A percentile compares a stretch with the other conserved stretches of the same genome.
phyloP scores from a whole-genome alignment of 2,329 filamentous ascomycete genomes.

The Dactylellina haptotyla region DNA sequence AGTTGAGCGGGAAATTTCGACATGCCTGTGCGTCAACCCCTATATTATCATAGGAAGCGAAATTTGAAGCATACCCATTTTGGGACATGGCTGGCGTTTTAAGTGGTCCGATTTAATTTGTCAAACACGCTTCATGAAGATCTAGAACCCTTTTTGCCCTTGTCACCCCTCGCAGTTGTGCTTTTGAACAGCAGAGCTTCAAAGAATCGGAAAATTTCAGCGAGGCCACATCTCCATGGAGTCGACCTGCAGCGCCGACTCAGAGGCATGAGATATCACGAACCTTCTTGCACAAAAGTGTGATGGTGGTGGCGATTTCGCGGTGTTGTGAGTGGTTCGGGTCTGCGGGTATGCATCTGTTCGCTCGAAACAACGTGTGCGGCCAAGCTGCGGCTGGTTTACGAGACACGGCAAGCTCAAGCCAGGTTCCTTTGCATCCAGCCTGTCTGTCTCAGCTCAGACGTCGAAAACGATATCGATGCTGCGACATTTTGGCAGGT shows the following conservation, averaged over 20 bases:
- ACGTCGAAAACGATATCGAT: background rate
- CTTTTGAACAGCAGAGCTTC: no score
- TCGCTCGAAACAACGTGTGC: background rate
- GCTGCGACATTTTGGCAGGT: background rate
- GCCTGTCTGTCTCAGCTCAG: background rate
- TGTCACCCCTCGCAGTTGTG: no score
- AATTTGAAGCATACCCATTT: background rate
- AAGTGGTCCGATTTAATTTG: background rate
- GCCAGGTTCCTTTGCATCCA: no score
- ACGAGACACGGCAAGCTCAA: background rate
- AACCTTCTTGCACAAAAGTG: no score
- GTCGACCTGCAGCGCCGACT: no score
- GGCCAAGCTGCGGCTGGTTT: background rate
- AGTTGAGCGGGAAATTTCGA: conserved; percentile 8
- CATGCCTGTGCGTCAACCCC: conserved; percentile 5
- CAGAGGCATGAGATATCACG: no score
- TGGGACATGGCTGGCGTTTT: background rate
- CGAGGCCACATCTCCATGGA: no score
- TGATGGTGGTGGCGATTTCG: no score
- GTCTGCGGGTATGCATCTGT: background rate
- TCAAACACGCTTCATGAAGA: conserved; percentile 1
- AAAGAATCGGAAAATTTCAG: no score
- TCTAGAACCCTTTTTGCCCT: no score
- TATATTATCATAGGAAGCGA: conserved; percentile 7
- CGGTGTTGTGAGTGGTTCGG: background rate